Percentiles rank a stretch among this genome's conserved stretches.
Conservation (phyloP, 139 green algal species). For the Microglena sp. region DNA sequence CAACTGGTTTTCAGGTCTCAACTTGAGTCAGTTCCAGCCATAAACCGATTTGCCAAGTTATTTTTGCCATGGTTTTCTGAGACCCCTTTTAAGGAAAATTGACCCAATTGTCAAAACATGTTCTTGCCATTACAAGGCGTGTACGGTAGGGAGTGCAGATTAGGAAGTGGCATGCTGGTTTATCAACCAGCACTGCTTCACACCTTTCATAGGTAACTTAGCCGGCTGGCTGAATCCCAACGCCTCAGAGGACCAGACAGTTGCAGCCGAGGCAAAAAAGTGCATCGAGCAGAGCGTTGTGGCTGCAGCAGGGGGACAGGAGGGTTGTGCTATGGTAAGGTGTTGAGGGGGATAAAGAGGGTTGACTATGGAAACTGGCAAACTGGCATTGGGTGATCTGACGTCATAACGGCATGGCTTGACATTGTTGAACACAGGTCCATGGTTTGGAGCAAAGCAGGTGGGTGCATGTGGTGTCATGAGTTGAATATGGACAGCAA, state of each 20-base stretch:
- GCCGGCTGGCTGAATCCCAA: constrained; percentile 22
- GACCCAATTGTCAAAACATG: no score
- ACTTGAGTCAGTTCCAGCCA: no score
- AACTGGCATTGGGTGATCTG: no score
- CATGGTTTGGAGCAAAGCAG: neutral
- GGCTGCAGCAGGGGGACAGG: constrained; percentile 21
- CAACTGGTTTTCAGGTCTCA: no score
- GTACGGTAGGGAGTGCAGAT: no score
- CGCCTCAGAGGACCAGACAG: constrained; percentile 21
- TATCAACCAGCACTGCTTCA: no score
- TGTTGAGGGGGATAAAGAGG: neutral
- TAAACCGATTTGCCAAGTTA: no score
- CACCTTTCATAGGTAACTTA: constrained; percentile 29
- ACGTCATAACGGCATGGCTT: neutral
- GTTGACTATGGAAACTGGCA: no score
- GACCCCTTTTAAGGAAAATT: no score
- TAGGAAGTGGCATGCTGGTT: no score
- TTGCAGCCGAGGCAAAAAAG: constrained; percentile 31
- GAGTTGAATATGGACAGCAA: neutral
- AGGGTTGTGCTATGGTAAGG: neutral
- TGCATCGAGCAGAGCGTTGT: constrained; percentile 50
- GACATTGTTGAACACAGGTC: neutral
- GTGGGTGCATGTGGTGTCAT: neutral
- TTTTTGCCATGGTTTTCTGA: no score
- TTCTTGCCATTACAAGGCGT: no score